These are phyloP conservation scores for Pyrenochaeta sp. DNA, from an alignment of 2,329 filamentous ascomycete species.

Conservation along the genomic window DNA sequence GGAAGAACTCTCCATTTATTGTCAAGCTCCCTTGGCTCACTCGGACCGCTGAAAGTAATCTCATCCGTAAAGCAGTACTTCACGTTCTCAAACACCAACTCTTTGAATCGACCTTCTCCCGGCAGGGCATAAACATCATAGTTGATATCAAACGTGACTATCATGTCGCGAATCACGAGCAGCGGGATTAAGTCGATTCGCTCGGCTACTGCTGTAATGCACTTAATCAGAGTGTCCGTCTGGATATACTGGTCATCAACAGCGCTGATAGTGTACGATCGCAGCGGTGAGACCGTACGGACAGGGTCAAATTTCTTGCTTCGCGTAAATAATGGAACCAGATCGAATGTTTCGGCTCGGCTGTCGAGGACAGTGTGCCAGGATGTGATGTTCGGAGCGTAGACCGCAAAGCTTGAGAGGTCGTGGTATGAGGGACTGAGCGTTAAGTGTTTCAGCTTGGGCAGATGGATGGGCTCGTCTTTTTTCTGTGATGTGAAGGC, in stretches of 20 bases:
- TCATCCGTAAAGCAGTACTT: constrained; percentile 5
- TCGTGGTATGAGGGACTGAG: not conserved
- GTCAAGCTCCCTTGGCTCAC: not conserved
- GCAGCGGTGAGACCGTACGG: not conserved
- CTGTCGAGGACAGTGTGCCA: not conserved
- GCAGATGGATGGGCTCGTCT: not conserved
- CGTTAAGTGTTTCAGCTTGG: not conserved
- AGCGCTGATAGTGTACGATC: not conserved
- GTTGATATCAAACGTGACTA: not conserved
- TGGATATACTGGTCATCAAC: not conserved
- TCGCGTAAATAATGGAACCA: not conserved
- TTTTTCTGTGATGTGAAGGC: not conserved
- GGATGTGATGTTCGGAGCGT: not conserved
- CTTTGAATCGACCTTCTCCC: not conserved
- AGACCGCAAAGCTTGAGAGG: not conserved
- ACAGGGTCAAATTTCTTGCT: not conserved
- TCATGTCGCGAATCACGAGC: not conserved
- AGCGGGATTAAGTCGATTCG: not conserved
- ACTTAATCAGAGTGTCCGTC: not conserved
- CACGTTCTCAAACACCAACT: not conserved
- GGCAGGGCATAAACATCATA: not conserved
- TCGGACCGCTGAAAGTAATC: not conserved
- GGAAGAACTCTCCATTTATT: not conserved
- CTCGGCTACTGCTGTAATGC: not conserved
- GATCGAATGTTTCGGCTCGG: not conserved